Evolutionary conservation across 768 basidiomycete genomes (phyloP).

Genomic region (Mycena pura): DNA sequence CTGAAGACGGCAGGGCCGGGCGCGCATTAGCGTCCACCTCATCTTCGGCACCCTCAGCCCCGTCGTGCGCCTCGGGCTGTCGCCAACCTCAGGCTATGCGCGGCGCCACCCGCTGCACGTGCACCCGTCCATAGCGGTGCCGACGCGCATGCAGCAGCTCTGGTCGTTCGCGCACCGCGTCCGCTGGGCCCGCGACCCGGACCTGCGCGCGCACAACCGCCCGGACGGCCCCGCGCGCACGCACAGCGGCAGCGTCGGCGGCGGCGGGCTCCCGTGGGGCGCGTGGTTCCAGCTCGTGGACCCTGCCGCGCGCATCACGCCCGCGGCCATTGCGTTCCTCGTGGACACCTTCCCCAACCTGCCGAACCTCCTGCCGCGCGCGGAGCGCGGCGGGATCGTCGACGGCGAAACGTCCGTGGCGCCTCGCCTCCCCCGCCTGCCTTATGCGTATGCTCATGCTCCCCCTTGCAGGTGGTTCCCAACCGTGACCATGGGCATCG

Average conservation of each 20-base stretch:
- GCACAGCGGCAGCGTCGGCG: constrained; percentile 49
- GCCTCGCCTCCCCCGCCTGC: neutral
- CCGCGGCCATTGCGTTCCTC: constrained; percentile 59
- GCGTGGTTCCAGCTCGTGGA: constrained; percentile 60
- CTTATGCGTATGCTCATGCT: no score
- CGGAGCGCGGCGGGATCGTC: constrained; percentile 46
- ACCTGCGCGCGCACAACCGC: constrained; percentile 47
- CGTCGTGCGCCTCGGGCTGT: constrained; percentile 38
- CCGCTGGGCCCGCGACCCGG: constrained; percentile 47
- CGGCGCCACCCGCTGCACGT: constrained; percentile 62
- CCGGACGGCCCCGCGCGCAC: constrained; percentile 46
- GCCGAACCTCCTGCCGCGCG: constrained; percentile 54
- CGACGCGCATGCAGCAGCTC: constrained; percentile 27
- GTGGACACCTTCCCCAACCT: constrained; percentile 59
- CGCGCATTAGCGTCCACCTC: constrained; percentile 58
- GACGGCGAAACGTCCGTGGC: constrained; percentile 20
- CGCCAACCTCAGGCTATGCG: constrained; percentile 63
- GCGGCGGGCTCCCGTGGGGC: constrained; percentile 63
- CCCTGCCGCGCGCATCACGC: constrained; percentile 50
- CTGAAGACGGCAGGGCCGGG: constrained; percentile 43
- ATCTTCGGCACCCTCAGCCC: constrained; percentile 55
- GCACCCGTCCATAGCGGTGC: constrained; percentile 53
- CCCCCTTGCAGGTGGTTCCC: constrained; percentile 62
- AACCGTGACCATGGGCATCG: constrained; percentile 64
- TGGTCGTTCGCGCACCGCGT: constrained; percentile 47